phyloP scores from a whole-genome alignment of 805 yeast genomes.

The Saccharomycopsis guyanensis region DNA sequence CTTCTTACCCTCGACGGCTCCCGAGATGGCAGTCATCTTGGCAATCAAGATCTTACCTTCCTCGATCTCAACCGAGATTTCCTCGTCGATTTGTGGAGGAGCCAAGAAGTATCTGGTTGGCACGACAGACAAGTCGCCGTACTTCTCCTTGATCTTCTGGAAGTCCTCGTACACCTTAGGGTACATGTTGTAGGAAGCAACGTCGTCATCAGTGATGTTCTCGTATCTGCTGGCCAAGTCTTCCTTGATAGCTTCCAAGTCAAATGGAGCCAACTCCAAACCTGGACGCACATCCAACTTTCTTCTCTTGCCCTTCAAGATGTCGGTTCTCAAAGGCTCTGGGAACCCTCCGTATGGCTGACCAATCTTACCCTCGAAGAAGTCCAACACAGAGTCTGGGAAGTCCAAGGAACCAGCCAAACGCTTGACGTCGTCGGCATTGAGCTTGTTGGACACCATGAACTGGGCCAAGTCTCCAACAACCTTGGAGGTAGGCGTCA shows the following conservation, averaged over 20 bases:
- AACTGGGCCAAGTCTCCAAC: slow-evolving; percentile 99
- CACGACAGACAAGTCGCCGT: slow-evolving; percentile 87
- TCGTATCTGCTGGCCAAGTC: slow-evolving; percentile 76
- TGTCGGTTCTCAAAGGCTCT: slow-evolving; percentile 91
- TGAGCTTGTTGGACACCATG: slow-evolving; percentile 92
- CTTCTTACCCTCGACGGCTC: slow-evolving; percentile 77
- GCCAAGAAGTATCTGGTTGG: slow-evolving; percentile 90
- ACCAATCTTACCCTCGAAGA: slow-evolving; percentile 99
- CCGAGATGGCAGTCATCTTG: slow-evolving; percentile 86
- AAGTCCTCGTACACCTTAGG: slow-evolving; percentile 94
- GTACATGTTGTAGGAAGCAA: slow-evolving; percentile 95
- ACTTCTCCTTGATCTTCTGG: slow-evolving; percentile 64
- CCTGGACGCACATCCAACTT: slow-evolving; percentile 91
- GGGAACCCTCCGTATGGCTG: slow-evolving; percentile 99
- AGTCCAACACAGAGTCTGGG: slow-evolving; percentile 98
- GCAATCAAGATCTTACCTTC: slow-evolving; percentile 90
- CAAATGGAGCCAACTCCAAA: slow-evolving; percentile 76
- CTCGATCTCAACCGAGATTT: slow-evolving; percentile 81
- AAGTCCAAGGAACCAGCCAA: slow-evolving; percentile 89
- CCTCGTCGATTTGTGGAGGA: slow-evolving; percentile 83
- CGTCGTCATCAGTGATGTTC: slow-evolving; percentile 72
- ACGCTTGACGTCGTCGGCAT: slow-evolving; percentile 75
- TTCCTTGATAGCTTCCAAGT: slow-evolving; percentile 61
- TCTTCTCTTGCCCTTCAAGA: slow-evolving; percentile 80
- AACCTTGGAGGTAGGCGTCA: slow-evolving; percentile 98